Evolutionary conservation across 2,329 filamentous ascomycete species (phyloP).

Genomic region (Colletotrichum abscissum): DNA sequence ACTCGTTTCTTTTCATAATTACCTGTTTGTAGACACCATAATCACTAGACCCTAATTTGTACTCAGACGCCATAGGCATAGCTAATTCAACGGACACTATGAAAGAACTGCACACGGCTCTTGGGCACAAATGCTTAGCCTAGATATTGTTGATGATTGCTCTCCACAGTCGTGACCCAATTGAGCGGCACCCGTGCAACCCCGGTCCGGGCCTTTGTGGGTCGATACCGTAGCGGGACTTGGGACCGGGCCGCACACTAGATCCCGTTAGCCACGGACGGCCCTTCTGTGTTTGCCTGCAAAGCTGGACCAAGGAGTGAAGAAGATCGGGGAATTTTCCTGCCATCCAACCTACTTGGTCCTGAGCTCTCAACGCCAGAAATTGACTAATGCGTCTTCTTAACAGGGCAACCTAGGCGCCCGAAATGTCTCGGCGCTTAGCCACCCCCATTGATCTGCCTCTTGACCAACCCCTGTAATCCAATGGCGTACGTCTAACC

Average conservation of each 20-base stretch:
- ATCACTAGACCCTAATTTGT: background rate
- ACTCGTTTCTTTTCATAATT: background rate
- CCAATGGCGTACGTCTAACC: background rate
- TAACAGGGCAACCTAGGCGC: background rate
- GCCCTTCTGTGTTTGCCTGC: background rate
- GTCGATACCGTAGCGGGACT: background rate
- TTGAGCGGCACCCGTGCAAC: background rate
- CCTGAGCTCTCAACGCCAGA: background rate
- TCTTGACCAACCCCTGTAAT: background rate
- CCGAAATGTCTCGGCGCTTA: background rate
- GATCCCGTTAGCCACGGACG: background rate
- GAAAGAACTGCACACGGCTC: too few species aligned
- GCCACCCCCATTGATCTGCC: background rate
- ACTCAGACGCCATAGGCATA: background rate
- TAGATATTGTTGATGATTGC: background rate
- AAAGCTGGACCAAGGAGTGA: background rate
- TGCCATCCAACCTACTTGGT: background rate
- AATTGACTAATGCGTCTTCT: background rate
- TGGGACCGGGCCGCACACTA: background rate
- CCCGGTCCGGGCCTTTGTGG: background rate
- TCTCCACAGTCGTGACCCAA: background rate
- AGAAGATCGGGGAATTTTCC: too few species aligned
- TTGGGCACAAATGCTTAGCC: too few species aligned
- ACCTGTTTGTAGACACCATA: background rate
- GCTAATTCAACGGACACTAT: background rate